phyloP scores from a whole-genome alignment of 768 basidiomycete genomes.

The Trametes coccinea region DNA sequence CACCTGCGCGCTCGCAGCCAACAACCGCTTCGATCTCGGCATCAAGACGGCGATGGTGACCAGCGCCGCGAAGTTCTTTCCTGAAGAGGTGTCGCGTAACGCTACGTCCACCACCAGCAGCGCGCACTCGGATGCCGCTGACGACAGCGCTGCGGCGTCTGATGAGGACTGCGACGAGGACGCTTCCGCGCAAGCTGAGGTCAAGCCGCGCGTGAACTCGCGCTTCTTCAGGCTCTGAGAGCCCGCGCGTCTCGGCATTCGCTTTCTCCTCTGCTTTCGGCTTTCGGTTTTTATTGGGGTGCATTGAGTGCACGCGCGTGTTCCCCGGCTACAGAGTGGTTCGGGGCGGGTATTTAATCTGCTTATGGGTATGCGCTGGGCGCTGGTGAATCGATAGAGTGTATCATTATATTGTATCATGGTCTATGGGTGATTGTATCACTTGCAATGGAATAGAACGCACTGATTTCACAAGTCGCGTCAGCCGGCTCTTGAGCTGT shows the following conservation, averaged over 20 bases:
- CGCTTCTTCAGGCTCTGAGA: slow-evolving; percentile 26
- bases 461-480: no score
- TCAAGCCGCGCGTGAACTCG: slow-evolving; percentile 19
- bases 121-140: neutral
- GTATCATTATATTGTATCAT: neutral
- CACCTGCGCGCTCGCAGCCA: slow-evolving; percentile 14
- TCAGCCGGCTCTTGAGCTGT: no score
- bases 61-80: slow-evolving; percentile 17
- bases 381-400: slow-evolving; percentile 1
- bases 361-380: neutral
- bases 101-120: neutral
- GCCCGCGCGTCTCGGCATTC: neutral
- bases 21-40: slow-evolving; percentile 27
- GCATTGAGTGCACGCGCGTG: neutral
- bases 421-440: neutral
- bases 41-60: slow-evolving; percentile 28
- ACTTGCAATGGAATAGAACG: neutral
- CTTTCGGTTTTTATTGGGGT: neutral
- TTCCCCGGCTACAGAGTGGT: neutral
- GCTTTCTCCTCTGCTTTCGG: neutral
- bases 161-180: slow-evolving; percentile 3
- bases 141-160: neutral
- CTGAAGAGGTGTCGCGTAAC: slow-evolving; percentile 4
- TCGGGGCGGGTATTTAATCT: slow-evolving; percentile 2
- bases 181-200: neutral